Evolutionary conservation across 2,329 filamentous ascomycete species (phyloP), one percentile per base, ranked within the genome.

Genomic region (Xylariaceae sp.): DNA sequence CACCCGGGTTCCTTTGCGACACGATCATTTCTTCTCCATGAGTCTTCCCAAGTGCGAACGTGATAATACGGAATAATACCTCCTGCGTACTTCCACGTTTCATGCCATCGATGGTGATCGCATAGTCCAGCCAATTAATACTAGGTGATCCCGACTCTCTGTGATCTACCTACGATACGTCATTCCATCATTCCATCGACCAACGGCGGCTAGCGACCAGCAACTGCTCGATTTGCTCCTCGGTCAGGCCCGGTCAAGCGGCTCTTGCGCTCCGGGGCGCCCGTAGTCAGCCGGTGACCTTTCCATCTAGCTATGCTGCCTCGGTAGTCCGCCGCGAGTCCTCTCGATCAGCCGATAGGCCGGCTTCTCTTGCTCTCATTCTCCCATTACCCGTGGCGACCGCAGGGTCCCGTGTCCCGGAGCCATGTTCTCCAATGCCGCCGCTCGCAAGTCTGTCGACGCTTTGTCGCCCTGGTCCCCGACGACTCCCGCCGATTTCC

Each of bases 391-490:
- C 63, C 60, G 60, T 42, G 55, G 45, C 59, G 30, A 45, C 42
- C 15, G 49, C 53, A 56, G 51, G 51, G 49, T 55, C 23, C 47
- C 49, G 17, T 49, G 34, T 51, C 52, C 37, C 18, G 59, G 65
- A 68, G 78, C 72, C 74, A 88, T 88, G 86, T 84, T 80, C 71
- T 79, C 82, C 65, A 81, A 81, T 64, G 71, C 77, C 56, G 80
- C 76, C 65, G 82, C 82, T 66, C 82, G 84, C 68, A 86, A 85
- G 75, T 88, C 86, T 64, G 79, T 85, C 69, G 86, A 88, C 73
- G 87, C 83, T 70, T 74, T 88, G 66, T 78, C 82, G 11, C 79
- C 83, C 34, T 74, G 80, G 48, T 79, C 82, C 13, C 78, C 81
- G 34, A 77, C 78, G 10, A 75, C 78, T 34, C 76, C 81, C 47